phyloP scores from a whole-genome alignment of 345 rosid species.

The Fremontodendron californicum region DNA sequence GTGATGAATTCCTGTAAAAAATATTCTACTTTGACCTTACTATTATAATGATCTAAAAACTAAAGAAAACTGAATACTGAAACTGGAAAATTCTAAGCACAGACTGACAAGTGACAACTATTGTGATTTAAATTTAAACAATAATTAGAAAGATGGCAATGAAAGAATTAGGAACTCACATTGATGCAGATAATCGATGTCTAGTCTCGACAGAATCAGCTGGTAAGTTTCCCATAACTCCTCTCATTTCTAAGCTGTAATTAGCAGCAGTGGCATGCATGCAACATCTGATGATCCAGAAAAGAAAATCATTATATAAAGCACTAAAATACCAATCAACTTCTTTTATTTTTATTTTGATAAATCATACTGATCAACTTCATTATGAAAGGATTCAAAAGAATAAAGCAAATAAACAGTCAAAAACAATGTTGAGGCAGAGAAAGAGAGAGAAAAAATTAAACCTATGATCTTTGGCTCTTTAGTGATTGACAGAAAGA shows the following conservation, averaged over 20 bases:
- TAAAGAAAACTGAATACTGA: neutral
- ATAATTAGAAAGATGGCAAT: neutral
- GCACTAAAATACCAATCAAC: slow-evolving; percentile 2
- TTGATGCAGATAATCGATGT: slow-evolving; percentile 16
- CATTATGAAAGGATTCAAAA: neutral
- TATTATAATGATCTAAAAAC: neutral
- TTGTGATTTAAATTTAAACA: neutral
- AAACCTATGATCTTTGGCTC: neutral
- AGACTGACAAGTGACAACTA: neutral
- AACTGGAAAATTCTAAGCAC: neutral
- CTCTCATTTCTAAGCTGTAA: slow-evolving; percentile 11
- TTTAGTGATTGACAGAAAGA: neutral
- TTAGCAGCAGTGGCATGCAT: slow-evolving; percentile 7
- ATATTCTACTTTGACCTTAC: neutral
- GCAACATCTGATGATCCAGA: slow-evolving; percentile 8
- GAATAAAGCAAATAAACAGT: neutral
- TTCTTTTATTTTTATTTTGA: neutral
- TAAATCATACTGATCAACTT: neutral
- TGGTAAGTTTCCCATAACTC: slow-evolving; percentile 7
- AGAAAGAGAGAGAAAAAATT: neutral
- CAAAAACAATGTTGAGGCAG: neutral
- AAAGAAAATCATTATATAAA: neutral
- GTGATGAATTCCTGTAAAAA: neutral
- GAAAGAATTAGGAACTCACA: slow-evolving; percentile 7
- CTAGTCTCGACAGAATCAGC: slow-evolving; percentile 13